Conservation (phyloP, 441 rosid species). For the Hura crepitans region DNA sequence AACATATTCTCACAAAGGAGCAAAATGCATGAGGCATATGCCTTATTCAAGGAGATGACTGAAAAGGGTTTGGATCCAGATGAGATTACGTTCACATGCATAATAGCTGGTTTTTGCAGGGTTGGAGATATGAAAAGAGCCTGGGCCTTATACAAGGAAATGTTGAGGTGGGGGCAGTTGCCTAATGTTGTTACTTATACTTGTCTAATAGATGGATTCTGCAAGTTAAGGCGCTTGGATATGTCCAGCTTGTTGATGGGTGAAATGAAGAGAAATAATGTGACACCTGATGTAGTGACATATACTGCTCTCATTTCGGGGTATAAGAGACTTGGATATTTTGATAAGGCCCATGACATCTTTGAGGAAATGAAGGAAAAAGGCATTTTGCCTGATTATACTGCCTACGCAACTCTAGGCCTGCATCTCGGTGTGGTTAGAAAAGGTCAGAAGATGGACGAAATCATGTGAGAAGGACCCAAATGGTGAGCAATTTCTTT, state of each 20-base stretch:
- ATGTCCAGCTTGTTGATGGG: slow-evolving; percentile 31
- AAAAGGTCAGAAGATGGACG: neutral
- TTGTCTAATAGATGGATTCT: slow-evolving; percentile 49
- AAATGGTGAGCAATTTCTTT: slow-evolving; percentile 25
- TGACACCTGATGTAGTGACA: slow-evolving; percentile 40
- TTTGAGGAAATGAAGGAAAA: slow-evolving; percentile 43
- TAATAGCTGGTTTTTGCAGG: slow-evolving; percentile 46
- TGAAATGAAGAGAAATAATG: slow-evolving; percentile 37
- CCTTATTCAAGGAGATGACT: slow-evolving; percentile 39
- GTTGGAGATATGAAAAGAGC: slow-evolving; percentile 44
- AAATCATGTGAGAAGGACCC: slow-evolving; percentile 14
- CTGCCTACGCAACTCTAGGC: slow-evolving; percentile 16
- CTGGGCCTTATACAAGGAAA: slow-evolving; percentile 30
- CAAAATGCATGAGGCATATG: slow-evolving; percentile 34
- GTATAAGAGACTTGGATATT: slow-evolving; percentile 31
- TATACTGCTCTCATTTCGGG: slow-evolving; percentile 42
- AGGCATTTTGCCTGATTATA: slow-evolving; percentile 31
- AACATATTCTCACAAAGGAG: slow-evolving; percentile 30
- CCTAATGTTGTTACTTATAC: slow-evolving; percentile 51
- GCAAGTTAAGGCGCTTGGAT: slow-evolving; percentile 42
- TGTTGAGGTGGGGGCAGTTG: slow-evolving; percentile 28
- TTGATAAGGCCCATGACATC: slow-evolving; percentile 31
- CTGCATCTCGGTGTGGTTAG: slow-evolving; percentile 1
- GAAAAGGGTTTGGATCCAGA: slow-evolving; percentile 40
- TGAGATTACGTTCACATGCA: slow-evolving; percentile 35